Conservation (phyloP, 2,329 filamentous ascomycete genomes). For the Colletotrichum lentis region DNA sequence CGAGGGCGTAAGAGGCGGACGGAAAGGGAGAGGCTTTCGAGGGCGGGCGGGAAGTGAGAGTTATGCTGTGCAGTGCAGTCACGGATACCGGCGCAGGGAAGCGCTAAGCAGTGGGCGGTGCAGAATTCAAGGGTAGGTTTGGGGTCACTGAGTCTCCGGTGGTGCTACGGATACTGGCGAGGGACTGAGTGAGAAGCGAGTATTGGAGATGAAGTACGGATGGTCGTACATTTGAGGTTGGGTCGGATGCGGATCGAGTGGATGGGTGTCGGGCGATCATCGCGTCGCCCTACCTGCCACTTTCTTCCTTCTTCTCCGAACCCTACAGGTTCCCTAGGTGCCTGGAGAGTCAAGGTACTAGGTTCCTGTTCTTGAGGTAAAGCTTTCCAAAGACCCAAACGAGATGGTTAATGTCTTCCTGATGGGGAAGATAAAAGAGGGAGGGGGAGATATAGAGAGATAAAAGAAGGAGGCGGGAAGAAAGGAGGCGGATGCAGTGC, state of each 20-base stretch:
- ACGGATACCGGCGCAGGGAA: constrained; percentile 19
- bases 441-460: too few species aligned
- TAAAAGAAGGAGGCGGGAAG: too few species aligned
- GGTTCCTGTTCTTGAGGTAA: not conserved
- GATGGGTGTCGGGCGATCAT: not conserved
- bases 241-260: constrained; percentile 30
- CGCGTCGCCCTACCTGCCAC: constrained; percentile 1
- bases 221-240: constrained; percentile 23
- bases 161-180: not conserved
- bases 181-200: not conserved
- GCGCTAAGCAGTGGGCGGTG: constrained; percentile 13
- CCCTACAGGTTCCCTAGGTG: not conserved
- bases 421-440: not conserved
- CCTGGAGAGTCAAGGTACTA: not conserved
- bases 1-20: constrained; percentile 3
- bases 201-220: constrained; percentile 12
- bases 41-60: not conserved
- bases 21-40: constrained; percentile 16
- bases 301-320: not conserved
- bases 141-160: constrained; percentile 2
- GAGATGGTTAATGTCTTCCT: not conserved
- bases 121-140: constrained; percentile 19
- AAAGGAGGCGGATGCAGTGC: too few species aligned
- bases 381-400: not conserved
- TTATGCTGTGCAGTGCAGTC: constrained; percentile 30